These are phyloP conservation scores for Clarireedia homoeocarpa DNA, from an alignment of 2,329 filamentous ascomycete species.

Conservation along the genomic window DNA sequence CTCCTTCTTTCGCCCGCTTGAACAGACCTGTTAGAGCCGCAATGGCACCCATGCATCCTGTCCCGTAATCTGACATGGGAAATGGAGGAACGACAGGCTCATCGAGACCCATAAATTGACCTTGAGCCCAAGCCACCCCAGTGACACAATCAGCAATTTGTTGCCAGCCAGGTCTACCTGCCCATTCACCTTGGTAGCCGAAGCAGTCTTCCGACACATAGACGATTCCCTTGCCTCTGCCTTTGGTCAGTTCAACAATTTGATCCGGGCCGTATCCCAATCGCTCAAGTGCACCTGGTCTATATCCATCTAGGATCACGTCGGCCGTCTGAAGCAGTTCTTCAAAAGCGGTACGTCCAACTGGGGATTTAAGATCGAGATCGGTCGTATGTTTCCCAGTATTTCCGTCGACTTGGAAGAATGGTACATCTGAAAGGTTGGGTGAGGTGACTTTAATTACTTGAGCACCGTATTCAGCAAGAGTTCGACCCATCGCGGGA, in stretches of 20 bases:
- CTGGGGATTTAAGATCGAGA: conserved; percentile 49
- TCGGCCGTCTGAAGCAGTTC: conserved; percentile 53
- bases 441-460: conserved; percentile 66
- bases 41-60: conserved; percentile 63
- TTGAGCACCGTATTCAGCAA: conserved; percentile 69
- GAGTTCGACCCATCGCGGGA: conserved; percentile 60
- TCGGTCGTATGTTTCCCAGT: conserved; percentile 61
- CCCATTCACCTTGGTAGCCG: conserved; percentile 57
- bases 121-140: conserved; percentile 36
- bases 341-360: conserved; percentile 50
- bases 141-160: conserved; percentile 52
- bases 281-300: conserved; percentile 55
- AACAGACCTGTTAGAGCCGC: conserved; percentile 58
- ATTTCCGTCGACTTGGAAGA: conserved; percentile 67
- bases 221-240: conserved; percentile 53
- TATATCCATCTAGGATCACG: conserved; percentile 61
- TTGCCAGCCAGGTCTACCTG: conserved; percentile 59
- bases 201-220: conserved; percentile 69
- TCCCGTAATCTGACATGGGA: conserved; percentile 59
- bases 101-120: conserved; percentile 50
- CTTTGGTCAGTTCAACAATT: conserved; percentile 43
- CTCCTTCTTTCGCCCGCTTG: conserved; percentile 52
- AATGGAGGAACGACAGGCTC: conserved; percentile 61
- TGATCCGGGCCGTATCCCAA: conserved; percentile 54
- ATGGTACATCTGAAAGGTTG: conserved; percentile 60